These are phyloP conservation scores for Chrysosporium queenslandicum DNA, from an alignment of 2,329 filamentous ascomycete species.

Conservation along the genomic window DNA sequence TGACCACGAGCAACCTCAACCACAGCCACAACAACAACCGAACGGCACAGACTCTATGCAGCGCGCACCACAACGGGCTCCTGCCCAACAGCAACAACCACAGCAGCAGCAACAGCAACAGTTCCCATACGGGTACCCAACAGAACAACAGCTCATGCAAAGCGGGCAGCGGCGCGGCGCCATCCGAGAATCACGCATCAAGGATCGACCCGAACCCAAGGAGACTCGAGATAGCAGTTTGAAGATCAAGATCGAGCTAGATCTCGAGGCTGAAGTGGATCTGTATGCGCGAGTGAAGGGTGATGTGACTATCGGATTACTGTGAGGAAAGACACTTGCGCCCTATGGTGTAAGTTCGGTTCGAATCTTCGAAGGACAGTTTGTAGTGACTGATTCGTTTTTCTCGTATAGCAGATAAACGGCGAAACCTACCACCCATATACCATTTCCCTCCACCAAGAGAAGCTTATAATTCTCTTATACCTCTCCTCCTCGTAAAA, in stretches of 20 bases:
- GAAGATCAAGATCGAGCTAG: conserved; percentile 37
- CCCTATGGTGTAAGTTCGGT: conserved; percentile 1
- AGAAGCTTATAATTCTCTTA: background rate
- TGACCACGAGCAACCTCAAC: background rate
- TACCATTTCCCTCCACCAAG: background rate
- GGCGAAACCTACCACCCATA: background rate
- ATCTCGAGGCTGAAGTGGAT: conserved; percentile 24
- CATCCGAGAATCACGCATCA: conserved; percentile 28
- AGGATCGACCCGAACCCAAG: conserved; percentile 29
- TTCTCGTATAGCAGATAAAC: background rate
- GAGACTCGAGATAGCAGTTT: conserved; percentile 31
- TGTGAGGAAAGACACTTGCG: conserved; percentile 22
- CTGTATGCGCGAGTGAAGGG: conserved; percentile 27
- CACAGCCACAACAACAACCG: background rate
- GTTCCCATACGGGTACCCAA: background rate
- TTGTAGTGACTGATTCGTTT: background rate
- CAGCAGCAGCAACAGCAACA: conserved; percentile 4
- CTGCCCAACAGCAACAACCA: background rate
- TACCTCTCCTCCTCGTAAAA: background rate
- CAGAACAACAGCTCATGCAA: background rate
- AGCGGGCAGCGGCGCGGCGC: conserved; percentile 1
- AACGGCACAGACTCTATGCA: conserved; percentile 3
- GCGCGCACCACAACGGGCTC: background rate
- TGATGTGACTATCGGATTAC: conserved; percentile 31
- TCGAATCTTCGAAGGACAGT: background rate